Evolutionary conservation across 2,329 filamentous ascomycete species (phyloP).

Genomic region (Stylonectria norvegica): DNA sequence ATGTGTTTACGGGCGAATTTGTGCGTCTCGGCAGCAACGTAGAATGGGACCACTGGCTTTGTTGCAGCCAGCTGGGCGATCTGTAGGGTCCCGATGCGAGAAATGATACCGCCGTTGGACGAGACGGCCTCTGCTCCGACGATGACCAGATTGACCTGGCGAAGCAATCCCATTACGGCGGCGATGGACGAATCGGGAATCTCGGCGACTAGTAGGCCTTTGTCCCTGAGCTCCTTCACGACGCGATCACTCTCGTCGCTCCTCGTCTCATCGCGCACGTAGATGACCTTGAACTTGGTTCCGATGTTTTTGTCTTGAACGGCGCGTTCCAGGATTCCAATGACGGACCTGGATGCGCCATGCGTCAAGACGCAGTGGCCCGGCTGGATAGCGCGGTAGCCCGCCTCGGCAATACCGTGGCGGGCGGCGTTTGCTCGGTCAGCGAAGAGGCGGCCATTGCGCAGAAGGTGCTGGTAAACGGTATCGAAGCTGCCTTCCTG

Average conservation of each 20-base stretch:
- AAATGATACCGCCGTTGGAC: constrained; percentile 90
- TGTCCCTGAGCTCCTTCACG: constrained; percentile 66
- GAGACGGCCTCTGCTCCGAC: constrained; percentile 82
- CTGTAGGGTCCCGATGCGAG: constrained; percentile 80
- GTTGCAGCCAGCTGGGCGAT: constrained; percentile 74
- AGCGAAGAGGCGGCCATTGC: constrained; percentile 84
- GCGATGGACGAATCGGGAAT: constrained; percentile 63
- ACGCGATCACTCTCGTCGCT: constrained; percentile 63
- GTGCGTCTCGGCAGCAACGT: constrained; percentile 91
- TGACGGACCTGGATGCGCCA: constrained; percentile 81
- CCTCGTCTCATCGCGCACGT: constrained; percentile 59
- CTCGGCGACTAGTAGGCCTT: constrained; percentile 74
- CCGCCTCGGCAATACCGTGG: constrained; percentile 76
- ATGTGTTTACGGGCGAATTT: constrained; percentile 92
- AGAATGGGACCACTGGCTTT: constrained; percentile 67
- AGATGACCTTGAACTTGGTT: constrained; percentile 77
- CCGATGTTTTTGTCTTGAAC: constrained; percentile 54
- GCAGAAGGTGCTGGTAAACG: constrained; percentile 76
- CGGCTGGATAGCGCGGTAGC: constrained; percentile 73
- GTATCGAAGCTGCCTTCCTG: constrained; percentile 64
- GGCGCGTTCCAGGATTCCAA: constrained; percentile 70
- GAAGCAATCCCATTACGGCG: constrained; percentile 61
- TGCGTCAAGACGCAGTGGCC: constrained; percentile 84
- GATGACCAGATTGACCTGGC: constrained; percentile 63
- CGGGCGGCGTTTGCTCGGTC: constrained; percentile 80